Base-by-base conservation (phyloP, 2,329 filamentous ascomycete species). In the Pseudogymnoascus sp. region DNA sequence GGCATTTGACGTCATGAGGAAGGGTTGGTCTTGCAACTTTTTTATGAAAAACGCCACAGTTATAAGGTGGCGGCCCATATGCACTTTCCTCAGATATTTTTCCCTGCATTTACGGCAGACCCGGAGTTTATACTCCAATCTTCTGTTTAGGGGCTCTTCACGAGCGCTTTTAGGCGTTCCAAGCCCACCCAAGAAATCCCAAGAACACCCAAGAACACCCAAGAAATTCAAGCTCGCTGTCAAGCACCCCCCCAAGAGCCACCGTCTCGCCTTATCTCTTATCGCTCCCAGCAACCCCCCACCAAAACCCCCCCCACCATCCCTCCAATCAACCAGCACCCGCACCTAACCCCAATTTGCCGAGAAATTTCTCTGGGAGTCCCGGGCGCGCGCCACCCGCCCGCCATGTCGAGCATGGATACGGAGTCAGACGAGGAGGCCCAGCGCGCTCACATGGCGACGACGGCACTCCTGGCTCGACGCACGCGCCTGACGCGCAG, bases 401-500 rank as follows among this genome's bases (percentile, higher is more conserved):
- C 47, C 26, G 47, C 47, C 47, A 54, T 54, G 47, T 54, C 47
- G 59, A 61, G 34, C 34, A 61, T 61, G 5, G 59, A 61, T 61
- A 42, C 59, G 31, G 60, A 62, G 37, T 62, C 40, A 2, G 60
- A 62, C 37, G 42, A 62, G 60, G 37, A 42, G 29, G 60, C 60
- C 21, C 37, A 29, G 60, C 60, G 39, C 60, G 36, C 12, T 34
- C 26, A 57, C 21, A 60, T 37, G 34, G 37, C 59, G 36, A 69
- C 67, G 26, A 59, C 63, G 21, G 64, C 65, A 21, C 77, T 86
- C 65, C 77, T 88, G 61, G 75, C 77, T 60, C 78, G 80, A 63
- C 85, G 87, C 61, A 76, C 81, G 51, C 75, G 80, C 66, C 75
- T 87, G 65, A 90, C 87, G 0, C 75, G 85, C 14, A 75, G 77